Evolutionary conservation across 2,329 filamentous ascomycete species (phyloP).

Genomic region (Alternaria sp.): DNA sequence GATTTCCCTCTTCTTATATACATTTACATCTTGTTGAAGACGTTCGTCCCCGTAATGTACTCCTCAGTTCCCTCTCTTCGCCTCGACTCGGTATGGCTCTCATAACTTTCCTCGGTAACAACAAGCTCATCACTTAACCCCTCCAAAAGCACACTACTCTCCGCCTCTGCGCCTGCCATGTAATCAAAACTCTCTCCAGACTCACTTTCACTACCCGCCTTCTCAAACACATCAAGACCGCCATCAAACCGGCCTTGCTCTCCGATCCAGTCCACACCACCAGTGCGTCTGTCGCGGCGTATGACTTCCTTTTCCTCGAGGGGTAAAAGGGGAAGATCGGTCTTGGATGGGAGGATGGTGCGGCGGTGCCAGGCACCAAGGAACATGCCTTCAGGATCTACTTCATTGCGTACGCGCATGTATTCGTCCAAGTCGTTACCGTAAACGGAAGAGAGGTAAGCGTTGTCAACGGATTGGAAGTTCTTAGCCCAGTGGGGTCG

Average conservation of each 20-base stretch:
- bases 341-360: slow-evolving; percentile 44
- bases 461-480: slow-evolving; percentile 67
- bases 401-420: slow-evolving; percentile 71
- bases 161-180: slow-evolving; percentile 56
- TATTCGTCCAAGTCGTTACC: slow-evolving; percentile 72
- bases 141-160: slow-evolving; percentile 46
- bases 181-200: slow-evolving; percentile 55
- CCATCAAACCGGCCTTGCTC: slow-evolving; percentile 51
- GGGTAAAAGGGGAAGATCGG: slow-evolving; percentile 42
- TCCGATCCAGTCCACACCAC: slow-evolving; percentile 51
- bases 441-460: slow-evolving; percentile 73
- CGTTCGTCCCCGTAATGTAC: slow-evolving; percentile 27
- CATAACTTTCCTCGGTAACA: slow-evolving; percentile 13
- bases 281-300: slow-evolving; percentile 35
- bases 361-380: slow-evolving; percentile 88
- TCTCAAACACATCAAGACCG: slow-evolving; percentile 43
- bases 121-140: slow-evolving; percentile 21
- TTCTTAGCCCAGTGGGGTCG: slow-evolving; percentile 95
- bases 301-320: slow-evolving; percentile 56
- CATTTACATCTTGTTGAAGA: slow-evolving; percentile 44
- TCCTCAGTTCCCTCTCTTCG: slow-evolving; percentile 29
- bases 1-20: neutral
- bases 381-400: slow-evolving; percentile 86
- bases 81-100: slow-evolving; percentile 22
- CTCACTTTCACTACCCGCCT: slow-evolving; percentile 38